Evolutionary conservation across 2,329 filamentous ascomycete genomes (phyloP).

Genomic region (Neofusicoccum kwambonambiense): DNA sequence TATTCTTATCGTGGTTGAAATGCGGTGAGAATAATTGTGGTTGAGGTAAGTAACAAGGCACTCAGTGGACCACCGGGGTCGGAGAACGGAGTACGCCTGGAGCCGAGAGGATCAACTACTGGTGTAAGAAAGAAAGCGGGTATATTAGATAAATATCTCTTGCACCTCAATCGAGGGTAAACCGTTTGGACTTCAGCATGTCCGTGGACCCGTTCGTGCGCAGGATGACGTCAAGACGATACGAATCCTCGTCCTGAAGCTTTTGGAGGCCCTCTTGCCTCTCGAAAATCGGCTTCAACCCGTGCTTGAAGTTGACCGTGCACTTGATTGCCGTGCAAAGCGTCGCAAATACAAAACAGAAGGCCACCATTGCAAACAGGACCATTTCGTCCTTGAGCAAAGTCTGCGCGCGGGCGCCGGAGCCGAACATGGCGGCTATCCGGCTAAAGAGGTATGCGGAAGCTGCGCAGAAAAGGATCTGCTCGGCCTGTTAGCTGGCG

Average conservation of each 20-base stretch:
- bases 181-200: no score
- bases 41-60: no score
- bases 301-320: slow-evolving; percentile 26
- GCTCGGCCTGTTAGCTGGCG: neutral
- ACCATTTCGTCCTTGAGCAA: slow-evolving; percentile 27
- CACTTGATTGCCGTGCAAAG: slow-evolving; percentile 21
- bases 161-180: no score
- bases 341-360: slow-evolving; percentile 17
- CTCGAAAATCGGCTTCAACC: slow-evolving; percentile 25
- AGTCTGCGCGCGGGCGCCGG: slow-evolving; percentile 15
- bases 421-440: slow-evolving; percentile 22
- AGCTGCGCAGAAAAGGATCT: slow-evolving; percentile 21
- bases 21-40: no score
- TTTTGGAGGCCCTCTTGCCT: neutral
- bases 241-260: neutral
- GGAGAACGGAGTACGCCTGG: no score
- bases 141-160: no score
- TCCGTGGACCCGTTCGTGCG: no score
- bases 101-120: no score
- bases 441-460: slow-evolving; percentile 25
- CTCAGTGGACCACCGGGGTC: no score
- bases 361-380: slow-evolving; percentile 21
- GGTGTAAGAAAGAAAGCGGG: no score
- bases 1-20: no score
- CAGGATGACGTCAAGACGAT: neutral